These are phyloP conservation scores for Aspergillus candidus DNA, from an alignment of 2,329 filamentous ascomycete species.

Conservation along the genomic window DNA sequence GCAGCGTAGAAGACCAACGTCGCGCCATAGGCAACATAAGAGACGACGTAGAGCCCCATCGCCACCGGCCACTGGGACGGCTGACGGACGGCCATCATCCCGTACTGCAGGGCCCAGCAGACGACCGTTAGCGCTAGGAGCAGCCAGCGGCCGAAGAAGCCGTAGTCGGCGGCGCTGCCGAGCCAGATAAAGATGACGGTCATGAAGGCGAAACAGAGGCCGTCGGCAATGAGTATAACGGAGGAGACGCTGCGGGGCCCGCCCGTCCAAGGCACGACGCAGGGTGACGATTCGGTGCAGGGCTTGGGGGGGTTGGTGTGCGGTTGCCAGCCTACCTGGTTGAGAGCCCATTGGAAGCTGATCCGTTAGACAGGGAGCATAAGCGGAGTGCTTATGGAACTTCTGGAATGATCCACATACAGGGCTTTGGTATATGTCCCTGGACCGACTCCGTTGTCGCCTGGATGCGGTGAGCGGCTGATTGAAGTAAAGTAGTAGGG, in stretches of 20 bases:
- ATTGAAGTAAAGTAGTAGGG: background rate
- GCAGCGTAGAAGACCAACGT: slow-evolving; percentile 41
- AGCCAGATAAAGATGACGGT: slow-evolving; percentile 39
- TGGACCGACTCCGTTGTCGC: slow-evolving; percentile 41
- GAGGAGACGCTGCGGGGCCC: slow-evolving; percentile 34
- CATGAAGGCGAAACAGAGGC: slow-evolving; percentile 40
- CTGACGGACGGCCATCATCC: slow-evolving; percentile 34
- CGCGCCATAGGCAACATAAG: slow-evolving; percentile 37
- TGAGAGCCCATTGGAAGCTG: slow-evolving; percentile 39
- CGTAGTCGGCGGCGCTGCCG: slow-evolving; percentile 40
- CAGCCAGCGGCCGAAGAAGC: slow-evolving; percentile 38
- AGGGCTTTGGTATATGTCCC: slow-evolving; percentile 38
- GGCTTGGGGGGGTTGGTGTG: slow-evolving; percentile 26
- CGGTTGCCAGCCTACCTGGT: slow-evolving; percentile 34
- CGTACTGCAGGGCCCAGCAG: slow-evolving; percentile 39
- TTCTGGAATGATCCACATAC: slow-evolving; percentile 12
- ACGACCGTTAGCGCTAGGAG: slow-evolving; percentile 36
- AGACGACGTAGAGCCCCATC: slow-evolving; percentile 38
- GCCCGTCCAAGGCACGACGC: slow-evolving; percentile 36
- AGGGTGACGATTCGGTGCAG: slow-evolving; percentile 30
- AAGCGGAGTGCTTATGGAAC: background rate
- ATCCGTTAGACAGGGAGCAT: background rate
- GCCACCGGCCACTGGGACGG: slow-evolving; percentile 37
- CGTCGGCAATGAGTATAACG: slow-evolving; percentile 38
- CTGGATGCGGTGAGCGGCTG: slow-evolving; percentile 6